phyloP scores from a whole-genome alignment of 1,139 yeast species.

The Geotrichum bryndzae region DNA sequence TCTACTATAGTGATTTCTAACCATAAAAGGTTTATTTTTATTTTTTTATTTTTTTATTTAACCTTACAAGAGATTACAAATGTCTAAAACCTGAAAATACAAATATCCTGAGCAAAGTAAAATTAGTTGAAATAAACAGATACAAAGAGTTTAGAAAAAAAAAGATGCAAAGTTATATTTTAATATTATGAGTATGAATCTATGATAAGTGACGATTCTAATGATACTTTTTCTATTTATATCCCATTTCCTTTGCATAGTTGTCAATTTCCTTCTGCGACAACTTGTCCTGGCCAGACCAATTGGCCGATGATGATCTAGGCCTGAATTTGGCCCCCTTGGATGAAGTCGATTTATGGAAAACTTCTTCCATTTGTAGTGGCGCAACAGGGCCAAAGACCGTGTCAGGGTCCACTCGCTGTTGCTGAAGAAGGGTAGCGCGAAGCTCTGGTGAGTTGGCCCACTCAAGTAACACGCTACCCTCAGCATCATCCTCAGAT shows the following conservation, averaged over 20 bases:
- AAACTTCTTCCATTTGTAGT: slow-evolving; percentile 62
- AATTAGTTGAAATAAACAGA: background rate
- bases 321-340: slow-evolving; percentile 41
- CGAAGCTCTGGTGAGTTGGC: slow-evolving; percentile 62
- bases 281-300: slow-evolving; percentile 45
- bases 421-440: slow-evolving; percentile 50
- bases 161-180: background rate
- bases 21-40: background rate
- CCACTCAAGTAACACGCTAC: slow-evolving; percentile 58
- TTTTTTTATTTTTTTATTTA: background rate
- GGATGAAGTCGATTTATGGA: slow-evolving; percentile 44
- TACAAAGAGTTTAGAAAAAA: background rate
- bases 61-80: background rate
- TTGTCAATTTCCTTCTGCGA: slow-evolving; percentile 44
- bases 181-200: background rate
- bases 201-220: background rate
- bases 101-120: background rate
- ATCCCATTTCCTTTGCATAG: slow-evolving; percentile 54
- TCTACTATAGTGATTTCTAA: background rate
- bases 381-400: slow-evolving; percentile 77
- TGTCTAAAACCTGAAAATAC: background rate
- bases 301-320: slow-evolving; percentile 54
- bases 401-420: slow-evolving; percentile 57
- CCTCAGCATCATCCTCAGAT: slow-evolving; percentile 53
- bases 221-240: slow-evolving; percentile 24